Evolutionary conservation across 2,329 filamentous ascomycete genomes (phyloP).

Genomic region (Paraphoma chrysanthemicola): DNA sequence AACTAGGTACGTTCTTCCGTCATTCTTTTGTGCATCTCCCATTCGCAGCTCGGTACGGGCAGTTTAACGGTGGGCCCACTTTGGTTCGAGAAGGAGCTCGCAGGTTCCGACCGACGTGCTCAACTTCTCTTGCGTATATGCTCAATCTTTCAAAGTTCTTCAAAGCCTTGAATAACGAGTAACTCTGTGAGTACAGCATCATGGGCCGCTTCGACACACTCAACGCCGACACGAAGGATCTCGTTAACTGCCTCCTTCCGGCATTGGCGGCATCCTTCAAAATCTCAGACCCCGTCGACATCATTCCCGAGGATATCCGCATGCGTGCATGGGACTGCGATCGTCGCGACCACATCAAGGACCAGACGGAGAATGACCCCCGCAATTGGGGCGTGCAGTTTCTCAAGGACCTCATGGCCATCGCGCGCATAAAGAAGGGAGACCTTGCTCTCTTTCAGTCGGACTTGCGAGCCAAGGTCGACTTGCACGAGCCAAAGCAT

Average conservation of each 20-base stretch:
- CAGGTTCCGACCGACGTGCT: too few relatives aligned
- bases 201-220: constrained; percentile 43
- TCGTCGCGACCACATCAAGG: constrained; percentile 42
- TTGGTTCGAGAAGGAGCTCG: too few relatives aligned
- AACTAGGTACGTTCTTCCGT: neutral
- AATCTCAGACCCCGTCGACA: constrained; percentile 26
- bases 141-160: too few relatives aligned
- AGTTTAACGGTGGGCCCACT: too few relatives aligned
- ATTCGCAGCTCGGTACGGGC: too few relatives aligned
- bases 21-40: too few relatives aligned
- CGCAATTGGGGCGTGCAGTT: constrained; percentile 48
- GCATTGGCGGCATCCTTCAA: constrained; percentile 35
- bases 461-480: constrained; percentile 33
- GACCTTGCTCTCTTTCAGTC: constrained; percentile 34
- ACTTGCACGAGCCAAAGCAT: constrained; percentile 33
- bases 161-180: neutral
- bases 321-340: constrained; percentile 48
- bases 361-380: constrained; percentile 41
- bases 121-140: too few relatives aligned
- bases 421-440: constrained; percentile 36
- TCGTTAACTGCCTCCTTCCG: constrained; percentile 40
- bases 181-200: constrained; percentile 1
- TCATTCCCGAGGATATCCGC: constrained; percentile 45
- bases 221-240: constrained; percentile 41
- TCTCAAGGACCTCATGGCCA: constrained; percentile 41